Evolutionary conservation across 2,329 filamentous ascomycete genomes (phyloP), one percentile per base, ranked within the genome.

Genomic region (Penicillium rolfsii): DNA sequence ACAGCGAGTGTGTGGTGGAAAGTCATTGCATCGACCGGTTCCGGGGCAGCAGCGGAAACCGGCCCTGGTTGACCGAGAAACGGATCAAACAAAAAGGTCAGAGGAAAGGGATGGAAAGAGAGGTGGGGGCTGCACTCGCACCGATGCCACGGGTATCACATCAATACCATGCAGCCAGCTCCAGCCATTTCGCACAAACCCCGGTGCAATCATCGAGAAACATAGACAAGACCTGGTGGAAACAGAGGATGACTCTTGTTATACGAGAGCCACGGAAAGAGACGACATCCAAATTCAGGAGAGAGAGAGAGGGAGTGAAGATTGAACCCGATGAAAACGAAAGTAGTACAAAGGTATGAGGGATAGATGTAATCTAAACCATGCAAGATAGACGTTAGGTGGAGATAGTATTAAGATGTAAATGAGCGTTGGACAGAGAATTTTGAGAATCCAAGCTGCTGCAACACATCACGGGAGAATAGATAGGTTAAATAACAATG

Each of bases 111-210:
- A 50, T 16, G 50, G 52, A 46, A 30, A 40, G 50, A 52, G 58
- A 33, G 30, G 9, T 11, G 30, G 19, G 19, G 19, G 6, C 9
- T 41, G 59, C 59, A 64, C 59, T 62, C 57, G 48, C 59, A 64
- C 64, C 61, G 61, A 62, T 67, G 60, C 60, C 65, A 64, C 59
- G 66, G 64, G 63, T 69, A 68, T 69, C 65, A 69, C 48, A 64
- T 55, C 61, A 66, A 68, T 57, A 69, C 64, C 65, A 64, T 50
- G n/a, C 48, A 28, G 11, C 14, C 48, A 28, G 11, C 14, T 30
- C 38, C 55, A 57, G 55, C 58, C 58, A 67, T 57, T 54, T 35
- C 60, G 61, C 63, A 66, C 55, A 41, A 28, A 33, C 26, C 26
- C 26, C 22, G 55, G 55, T 56, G 45, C 56, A 55, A 60, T 58